Base-by-base conservation (phyloP, 805 yeast genomes). In the Blastobotrys mokoenaii region DNA sequence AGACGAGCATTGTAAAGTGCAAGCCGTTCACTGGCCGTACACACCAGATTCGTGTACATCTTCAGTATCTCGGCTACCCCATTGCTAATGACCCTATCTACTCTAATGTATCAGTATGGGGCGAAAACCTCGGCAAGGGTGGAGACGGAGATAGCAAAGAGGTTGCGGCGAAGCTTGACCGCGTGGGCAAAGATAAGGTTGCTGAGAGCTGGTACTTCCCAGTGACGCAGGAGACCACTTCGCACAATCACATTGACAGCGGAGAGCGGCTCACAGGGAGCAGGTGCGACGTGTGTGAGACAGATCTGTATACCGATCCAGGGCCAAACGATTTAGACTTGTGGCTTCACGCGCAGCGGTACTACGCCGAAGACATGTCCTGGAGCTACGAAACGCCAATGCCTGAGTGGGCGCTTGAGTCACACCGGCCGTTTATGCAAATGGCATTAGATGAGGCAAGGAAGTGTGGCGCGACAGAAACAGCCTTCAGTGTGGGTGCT, bases 401-500 rank as follows among this genome's bases (percentile, higher is more conserved):
- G 36, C 97, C 97, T 0, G 78, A 74, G 3, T 88, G 96, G 96
- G 95, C 95, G 0, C 41, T 77, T 3, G 76, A 67, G 5, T 68
- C 75, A 0, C 82, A 80, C 50, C 60, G 67, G 15, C 65, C 67
- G 44, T 81, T 67, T 60, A 88, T 93, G 97, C 69, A 75, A 45
- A 39, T 77, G 50, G 97, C 97, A 0, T 62, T 93, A 10, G 73
- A 72, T 22, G 79, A 84, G 57, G 97, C 97, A 0, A 67, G 72
- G 18, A 82, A 83, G 57, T 86, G 96, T 58, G 86, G 77, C 2
- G 83, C 82, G 18, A 83, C 95, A 0, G 76, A 76, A 30, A 84
- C 95, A 0, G 96, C 95, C 17, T 90, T 84, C 60, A 79, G 89
- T 51, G 97, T 93, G n/a, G 98, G 98, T 4, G 94, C 96, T 0